Conservation (phyloP, 352 stramenopile genomes). For the Phytophthora tubulina region DNA sequence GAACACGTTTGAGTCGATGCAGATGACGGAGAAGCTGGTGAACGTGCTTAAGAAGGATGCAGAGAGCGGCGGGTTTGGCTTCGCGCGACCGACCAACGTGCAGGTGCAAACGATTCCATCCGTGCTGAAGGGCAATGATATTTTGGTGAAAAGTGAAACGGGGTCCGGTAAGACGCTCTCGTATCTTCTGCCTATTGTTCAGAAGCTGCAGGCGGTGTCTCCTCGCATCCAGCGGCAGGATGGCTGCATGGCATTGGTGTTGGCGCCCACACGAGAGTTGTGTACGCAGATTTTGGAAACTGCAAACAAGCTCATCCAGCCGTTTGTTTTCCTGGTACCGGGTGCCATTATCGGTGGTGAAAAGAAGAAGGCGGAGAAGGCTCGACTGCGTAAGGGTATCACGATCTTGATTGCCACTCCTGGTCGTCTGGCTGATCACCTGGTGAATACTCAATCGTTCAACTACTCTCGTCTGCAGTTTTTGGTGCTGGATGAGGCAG, state of each 20-base stretch:
- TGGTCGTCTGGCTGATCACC: slow-evolving; percentile 95
- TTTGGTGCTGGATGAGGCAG: slow-evolving; percentile 98
- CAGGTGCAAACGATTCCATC: slow-evolving; percentile 86
- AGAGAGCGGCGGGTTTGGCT: slow-evolving; percentile 73
- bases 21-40: slow-evolving; percentile 72
- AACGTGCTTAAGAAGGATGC: slow-evolving; percentile 70
- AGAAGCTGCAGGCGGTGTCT: slow-evolving; percentile 83
- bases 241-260: slow-evolving; percentile 92
- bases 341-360: slow-evolving; percentile 95
- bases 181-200: slow-evolving; percentile 96
- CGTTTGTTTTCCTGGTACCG: slow-evolving; percentile 91
- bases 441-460: slow-evolving; percentile 96
- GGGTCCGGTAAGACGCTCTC: slow-evolving; percentile 97
- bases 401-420: slow-evolving; percentile 98
- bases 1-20: slow-evolving; percentile 79
- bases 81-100: slow-evolving; percentile 79
- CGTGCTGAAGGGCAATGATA: slow-evolving; percentile 78
- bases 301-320: slow-evolving; percentile 93
- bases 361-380: slow-evolving; percentile 92
- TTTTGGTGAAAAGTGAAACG: slow-evolving; percentile 97
- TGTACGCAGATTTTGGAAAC: slow-evolving; percentile 97
- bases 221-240: slow-evolving; percentile 82
- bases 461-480: slow-evolving; percentile 92
- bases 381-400: slow-evolving; percentile 90
- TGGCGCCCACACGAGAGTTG: slow-evolving; percentile 96